phyloP scores from a whole-genome alignment of 1,284 basidiomycete genomes.

The Schizophyllum amplum region DNA sequence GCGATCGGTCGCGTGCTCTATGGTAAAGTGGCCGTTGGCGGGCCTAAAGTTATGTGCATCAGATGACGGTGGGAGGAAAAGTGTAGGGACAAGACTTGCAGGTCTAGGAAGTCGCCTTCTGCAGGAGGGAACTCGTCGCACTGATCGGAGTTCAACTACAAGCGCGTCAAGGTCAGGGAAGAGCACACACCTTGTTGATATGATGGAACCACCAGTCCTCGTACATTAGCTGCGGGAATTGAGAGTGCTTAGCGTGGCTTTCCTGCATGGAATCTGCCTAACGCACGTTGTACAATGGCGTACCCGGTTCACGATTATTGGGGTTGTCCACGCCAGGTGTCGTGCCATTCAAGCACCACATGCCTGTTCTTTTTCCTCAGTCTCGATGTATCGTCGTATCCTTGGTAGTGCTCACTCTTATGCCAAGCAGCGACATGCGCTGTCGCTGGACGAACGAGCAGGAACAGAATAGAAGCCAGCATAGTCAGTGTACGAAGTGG shows the following conservation, averaged over 20 bases:
- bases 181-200: constrained; percentile 25
- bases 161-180: neutral
- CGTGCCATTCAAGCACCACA: constrained; percentile 20
- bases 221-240: constrained; percentile 20
- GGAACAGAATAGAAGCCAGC: constrained; percentile 10
- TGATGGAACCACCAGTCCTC: constrained; percentile 34
- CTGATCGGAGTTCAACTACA: constrained; percentile 16
- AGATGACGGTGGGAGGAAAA: neutral
- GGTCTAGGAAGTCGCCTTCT: constrained; percentile 33
- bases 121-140: constrained; percentile 37
- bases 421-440: constrained; percentile 33
- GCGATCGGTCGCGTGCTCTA: constrained; percentile 36
- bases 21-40: constrained; percentile 32
- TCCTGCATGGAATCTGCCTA: neutral
- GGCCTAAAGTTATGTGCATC: constrained; percentile 24
- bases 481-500: neutral
- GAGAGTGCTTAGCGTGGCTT: neutral
- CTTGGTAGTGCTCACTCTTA: constrained; percentile 28
- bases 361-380: constrained; percentile 10
- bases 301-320: constrained; percentile 31
- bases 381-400: neutral
- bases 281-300: constrained; percentile 25
- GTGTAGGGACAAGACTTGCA: constrained; percentile 23
- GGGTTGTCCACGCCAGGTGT: constrained; percentile 22
- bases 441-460: constrained; percentile 9